Base-by-base conservation (phyloP, 2,329 filamentous ascomycete species). In the Eutypa lata region DNA sequence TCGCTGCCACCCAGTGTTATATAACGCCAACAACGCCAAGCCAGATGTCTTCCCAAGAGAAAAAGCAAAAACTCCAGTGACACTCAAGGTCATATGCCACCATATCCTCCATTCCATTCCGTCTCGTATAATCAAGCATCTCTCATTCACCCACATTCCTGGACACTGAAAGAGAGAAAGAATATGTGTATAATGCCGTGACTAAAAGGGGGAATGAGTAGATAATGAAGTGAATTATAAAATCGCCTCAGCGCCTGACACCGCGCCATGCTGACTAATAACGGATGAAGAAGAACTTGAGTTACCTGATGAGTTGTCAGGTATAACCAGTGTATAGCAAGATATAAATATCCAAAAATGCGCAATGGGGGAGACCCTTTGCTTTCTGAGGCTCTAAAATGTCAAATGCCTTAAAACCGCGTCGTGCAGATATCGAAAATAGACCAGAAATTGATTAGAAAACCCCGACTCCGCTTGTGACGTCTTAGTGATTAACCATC, bases 401-500 rank as follows among this genome's bases (percentile, higher is more conserved):
- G 38, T 42, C 19, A 42, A 18, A 42, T 13, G 19, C 18, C 18
- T 11, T 19, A 18, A 22, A 11, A 14, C 1, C 2, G 19, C n/a
- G 13, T 19, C 19, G 38, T 22, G 13, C n/a, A n/a, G n/a, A n/a
- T n/a, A n/a, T n/a, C n/a, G n/a, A n/a, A n/a, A n/a, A n/a, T n/a
- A n/a, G n/a, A n/a, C n/a, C n/a, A n/a, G n/a, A n/a, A n/a, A n/a
- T n/a, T n/a, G n/a, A n/a, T n/a, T n/a, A n/a, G n/a, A n/a, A n/a
- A n/a, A n/a, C n/a, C n/a, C n/a, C n/a, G n/a, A n/a, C n/a, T n/a
- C n/a, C n/a, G n/a, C n/a, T n/a, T n/a, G n/a, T n/a, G n/a, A 42
- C 10, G 3, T 18, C 16, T 3, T 16, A 14, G 13, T 40, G 19
- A 22, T 60, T 65, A 78, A 18, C 68, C 66, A 45, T 82, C 80